These are phyloP conservation scores for Sungouiozyma intestinalis DNA, from an alignment of 805 yeast species.

Conservation along the genomic window DNA sequence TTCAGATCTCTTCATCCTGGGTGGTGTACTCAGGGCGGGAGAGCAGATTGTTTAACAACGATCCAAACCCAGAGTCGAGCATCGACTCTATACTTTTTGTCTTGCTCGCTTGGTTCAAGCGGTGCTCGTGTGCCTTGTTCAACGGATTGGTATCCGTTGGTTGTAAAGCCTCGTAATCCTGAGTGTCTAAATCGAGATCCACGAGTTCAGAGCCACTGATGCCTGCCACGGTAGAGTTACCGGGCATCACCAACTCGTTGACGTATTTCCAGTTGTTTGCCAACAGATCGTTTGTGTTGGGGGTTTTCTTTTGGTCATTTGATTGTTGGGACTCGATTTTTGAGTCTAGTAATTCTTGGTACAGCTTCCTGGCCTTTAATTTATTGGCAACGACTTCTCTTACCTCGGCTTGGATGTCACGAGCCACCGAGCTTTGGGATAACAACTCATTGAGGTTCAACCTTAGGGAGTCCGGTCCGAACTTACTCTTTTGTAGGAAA, in stretches of 20 bases:
- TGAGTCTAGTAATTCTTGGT: constrained; percentile 20
- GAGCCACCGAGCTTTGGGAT: constrained; percentile 10
- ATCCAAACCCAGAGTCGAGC: neutral
- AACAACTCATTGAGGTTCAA: constrained; percentile 37
- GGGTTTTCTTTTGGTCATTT: constrained; percentile 13
- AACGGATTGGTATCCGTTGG: constrained; percentile 7
- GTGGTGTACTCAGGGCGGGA: neutral
- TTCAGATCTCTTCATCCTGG: too few relatives aligned
- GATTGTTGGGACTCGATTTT: too few relatives aligned
- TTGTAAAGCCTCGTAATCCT: constrained; percentile 18
- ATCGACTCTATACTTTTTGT: neutral
- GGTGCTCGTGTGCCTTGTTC: neutral
- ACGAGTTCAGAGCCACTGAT: constrained; percentile 39
- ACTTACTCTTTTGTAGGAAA: constrained; percentile 53
- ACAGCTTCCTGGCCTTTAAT: constrained; percentile 26
- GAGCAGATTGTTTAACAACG: neutral
- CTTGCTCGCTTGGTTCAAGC: neutral
- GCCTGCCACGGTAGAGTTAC: constrained; percentile 39
- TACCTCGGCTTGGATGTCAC: constrained; percentile 21
- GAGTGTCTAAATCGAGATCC: constrained; percentile 30
- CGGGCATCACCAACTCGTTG: constrained; percentile 32
- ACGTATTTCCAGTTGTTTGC: constrained; percentile 36
- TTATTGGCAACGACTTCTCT: constrained; percentile 31
- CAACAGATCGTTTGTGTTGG: constrained; percentile 23
- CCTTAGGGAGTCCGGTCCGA: constrained; percentile 28